A percentile compares a stretch with the other conserved stretches of the same genome.
These are phyloP conservation scores for Boletus reticulatus DNA, from an alignment of 768 basidiomycete species.

Conservation along the genomic window DNA sequence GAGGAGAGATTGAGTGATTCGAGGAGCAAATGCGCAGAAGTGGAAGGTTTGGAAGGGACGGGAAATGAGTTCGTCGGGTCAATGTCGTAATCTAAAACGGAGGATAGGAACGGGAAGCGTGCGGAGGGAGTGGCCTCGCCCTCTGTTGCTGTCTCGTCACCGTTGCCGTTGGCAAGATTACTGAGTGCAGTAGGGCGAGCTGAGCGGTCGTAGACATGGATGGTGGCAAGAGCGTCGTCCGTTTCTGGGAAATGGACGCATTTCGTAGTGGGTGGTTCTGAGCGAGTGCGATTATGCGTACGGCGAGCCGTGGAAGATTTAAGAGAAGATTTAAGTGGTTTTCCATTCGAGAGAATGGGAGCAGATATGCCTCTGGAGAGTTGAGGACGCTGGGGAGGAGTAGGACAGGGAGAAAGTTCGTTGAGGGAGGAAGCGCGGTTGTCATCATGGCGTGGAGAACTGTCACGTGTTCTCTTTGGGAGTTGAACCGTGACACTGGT, in stretches of 20 bases:
- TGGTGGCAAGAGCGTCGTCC: constrained; percentile 56
- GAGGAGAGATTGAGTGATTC: constrained; percentile 36
- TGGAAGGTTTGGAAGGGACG: constrained; percentile 1
- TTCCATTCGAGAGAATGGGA: constrained; percentile 67
- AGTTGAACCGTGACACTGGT: too few relatives aligned
- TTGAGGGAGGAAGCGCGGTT: constrained; percentile 15
- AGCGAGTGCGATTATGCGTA: constrained; percentile 38
- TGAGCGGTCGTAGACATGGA: constrained; percentile 60
- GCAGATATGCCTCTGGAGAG: constrained; percentile 36
- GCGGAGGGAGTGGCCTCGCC: constrained; percentile 12
- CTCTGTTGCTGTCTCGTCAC: constrained; percentile 48
- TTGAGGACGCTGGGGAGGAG: constrained; percentile 36
- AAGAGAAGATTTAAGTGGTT: constrained; percentile 83
- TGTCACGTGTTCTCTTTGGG: too few relatives aligned
- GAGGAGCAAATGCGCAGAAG: constrained; percentile 33
- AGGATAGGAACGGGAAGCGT: constrained; percentile 19
- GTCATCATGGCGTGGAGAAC: constrained; percentile 10
- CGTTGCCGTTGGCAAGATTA: constrained; percentile 10
- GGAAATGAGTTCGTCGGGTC: constrained; percentile 16
- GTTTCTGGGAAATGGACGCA: constrained; percentile 85
- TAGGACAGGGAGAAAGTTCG: constrained; percentile 6
- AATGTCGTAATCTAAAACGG: constrained; percentile 18
- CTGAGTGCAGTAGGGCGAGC: constrained; percentile 66
- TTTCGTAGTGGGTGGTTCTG: constrained; percentile 72
- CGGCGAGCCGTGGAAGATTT: constrained; percentile 43